Conservation (phyloP, 179 eudicot species). For the Vitellaria paradoxa region DNA sequence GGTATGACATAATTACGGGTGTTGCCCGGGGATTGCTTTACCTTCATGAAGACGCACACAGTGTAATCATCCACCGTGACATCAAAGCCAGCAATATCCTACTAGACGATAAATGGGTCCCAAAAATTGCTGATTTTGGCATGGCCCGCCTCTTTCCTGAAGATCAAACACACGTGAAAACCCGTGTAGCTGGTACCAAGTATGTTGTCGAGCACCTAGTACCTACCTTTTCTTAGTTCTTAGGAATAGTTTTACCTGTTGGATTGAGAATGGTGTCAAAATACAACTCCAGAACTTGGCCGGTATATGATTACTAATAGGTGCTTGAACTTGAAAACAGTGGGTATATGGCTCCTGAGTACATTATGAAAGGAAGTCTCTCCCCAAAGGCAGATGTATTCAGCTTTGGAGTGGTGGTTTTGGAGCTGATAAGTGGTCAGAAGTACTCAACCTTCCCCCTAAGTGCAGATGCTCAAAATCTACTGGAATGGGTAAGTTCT, state of each 20-base stretch:
- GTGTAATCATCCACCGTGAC: constrained; percentile 69
- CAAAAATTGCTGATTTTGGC: constrained; percentile 85
- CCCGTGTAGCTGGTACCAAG: constrained; percentile 84
- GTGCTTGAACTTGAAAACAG: constrained; percentile 28
- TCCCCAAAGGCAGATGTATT: constrained; percentile 71
- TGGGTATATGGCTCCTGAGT: constrained; percentile 89
- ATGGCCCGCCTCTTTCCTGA: constrained; percentile 81
- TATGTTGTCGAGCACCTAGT: constrained; percentile 17
- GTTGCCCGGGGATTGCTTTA: constrained; percentile 61
- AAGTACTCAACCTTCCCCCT: constrained; percentile 40
- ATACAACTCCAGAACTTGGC: no score
- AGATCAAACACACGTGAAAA: constrained; percentile 70
- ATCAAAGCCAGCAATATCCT: constrained; percentile 72
- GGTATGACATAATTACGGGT: constrained; percentile 51
- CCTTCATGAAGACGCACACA: constrained; percentile 65
- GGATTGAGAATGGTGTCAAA: no score
- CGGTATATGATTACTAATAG: not conserved
- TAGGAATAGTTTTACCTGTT: no score
- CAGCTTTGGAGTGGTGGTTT: constrained; percentile 60
- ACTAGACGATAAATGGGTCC: constrained; percentile 66
- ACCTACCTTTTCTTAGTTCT: not conserved
- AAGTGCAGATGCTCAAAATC: constrained; percentile 26
- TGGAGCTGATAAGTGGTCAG: constrained; percentile 65
- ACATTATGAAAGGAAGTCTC: constrained; percentile 57
- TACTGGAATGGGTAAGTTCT: constrained; percentile 66